Evolutionary conservation across 2,329 filamentous ascomycete species (phyloP), one percentile per base, ranked within the genome.

Genomic region (Ramularia collo-cygni): DNA sequence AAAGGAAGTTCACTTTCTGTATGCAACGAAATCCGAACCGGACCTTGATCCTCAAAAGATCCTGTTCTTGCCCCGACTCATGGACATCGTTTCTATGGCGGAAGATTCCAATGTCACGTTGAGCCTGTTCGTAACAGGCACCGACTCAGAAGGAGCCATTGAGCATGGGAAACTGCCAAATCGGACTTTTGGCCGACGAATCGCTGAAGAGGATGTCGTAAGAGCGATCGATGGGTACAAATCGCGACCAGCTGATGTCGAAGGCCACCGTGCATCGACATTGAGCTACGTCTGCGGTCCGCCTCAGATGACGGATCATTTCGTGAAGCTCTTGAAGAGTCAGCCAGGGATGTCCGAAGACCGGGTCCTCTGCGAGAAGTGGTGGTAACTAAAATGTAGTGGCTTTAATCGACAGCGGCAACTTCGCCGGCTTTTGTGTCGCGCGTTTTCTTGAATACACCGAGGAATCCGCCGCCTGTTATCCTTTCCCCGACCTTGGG

Each of bases 1-100:
- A 40, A 53, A 8, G 38, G 58, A 75, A 10, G 71, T 85, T 12
- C 66, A 70, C 29, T 68, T 88, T 42, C 51, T 89, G 21, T 89
- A 89, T 58, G 75, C 75, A 3, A 75, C 68, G 13, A 74, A 71
- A 46, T 57, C 66, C 21, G 57, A 48, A 16, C 38, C 47, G 5
- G 48, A 55, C 8, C 51, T 57, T 12, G 52, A 60, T 37, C 47
- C 48, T 8, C 51, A 57, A 13, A 57, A 64, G 9, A 64, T 74
- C 5, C 60, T 74, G 2, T 74, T 74, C 51, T 57, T 73, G 7
- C 56, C 66, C 0, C 63, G 71, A n/a, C 54, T 74, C 1, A 56
- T 59, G 55, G 51, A 56, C 18, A 45, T 62, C 7, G 42, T 59
- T 2, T 47, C 44, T 12, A 35, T 35, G 12, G 47, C 40, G 4